Evolutionary conservation across 139 green algal genomes (phyloP).

Genomic region (Pedinophyceae sp.): DNA sequence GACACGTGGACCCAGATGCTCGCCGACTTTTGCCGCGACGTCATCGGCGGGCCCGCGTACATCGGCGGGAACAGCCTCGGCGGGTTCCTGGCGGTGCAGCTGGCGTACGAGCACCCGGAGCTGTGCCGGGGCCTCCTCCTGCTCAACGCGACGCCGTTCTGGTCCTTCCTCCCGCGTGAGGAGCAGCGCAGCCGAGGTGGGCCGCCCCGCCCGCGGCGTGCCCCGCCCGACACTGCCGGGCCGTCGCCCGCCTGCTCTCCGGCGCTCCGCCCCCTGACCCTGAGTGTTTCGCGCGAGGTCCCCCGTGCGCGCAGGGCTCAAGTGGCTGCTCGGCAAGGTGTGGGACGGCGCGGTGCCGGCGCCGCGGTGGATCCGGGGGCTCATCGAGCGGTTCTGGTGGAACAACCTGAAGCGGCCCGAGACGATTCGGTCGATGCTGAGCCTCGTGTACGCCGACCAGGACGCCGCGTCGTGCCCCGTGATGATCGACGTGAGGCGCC

Average conservation of each 20-base stretch:
- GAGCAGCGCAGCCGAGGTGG: constrained; percentile 8
- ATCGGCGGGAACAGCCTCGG: constrained; percentile 15
- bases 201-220: constrained; percentile 5
- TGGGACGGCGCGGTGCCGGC: constrained; percentile 21
- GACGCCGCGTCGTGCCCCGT: constrained; percentile 1
- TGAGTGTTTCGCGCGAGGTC: background rate
- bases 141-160: constrained; percentile 53
- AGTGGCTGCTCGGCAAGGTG: no score
- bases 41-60: constrained; percentile 19
- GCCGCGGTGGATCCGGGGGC: constrained; percentile 12
- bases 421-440: constrained; percentile 23
- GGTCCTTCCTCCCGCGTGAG: constrained; percentile 19
- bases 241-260: no score
- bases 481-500: background rate
- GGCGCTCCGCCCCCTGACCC: no score
- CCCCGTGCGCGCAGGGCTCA: background rate
- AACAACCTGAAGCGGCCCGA: constrained; percentile 17
- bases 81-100: constrained; percentile 21
- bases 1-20: constrained; percentile 36
- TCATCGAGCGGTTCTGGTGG: constrained; percentile 27
- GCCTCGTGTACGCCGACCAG: constrained; percentile 31
- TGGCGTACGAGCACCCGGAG: constrained; percentile 22
- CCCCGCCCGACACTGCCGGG: no score
- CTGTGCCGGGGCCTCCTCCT: constrained; percentile 32
- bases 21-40: constrained; percentile 17